Percentiles rank a stretch among this genome's conserved stretches.
Conservation (phyloP, 2,329 filamentous ascomycete genomes). For the Phaeomoniella chlamydospora region DNA sequence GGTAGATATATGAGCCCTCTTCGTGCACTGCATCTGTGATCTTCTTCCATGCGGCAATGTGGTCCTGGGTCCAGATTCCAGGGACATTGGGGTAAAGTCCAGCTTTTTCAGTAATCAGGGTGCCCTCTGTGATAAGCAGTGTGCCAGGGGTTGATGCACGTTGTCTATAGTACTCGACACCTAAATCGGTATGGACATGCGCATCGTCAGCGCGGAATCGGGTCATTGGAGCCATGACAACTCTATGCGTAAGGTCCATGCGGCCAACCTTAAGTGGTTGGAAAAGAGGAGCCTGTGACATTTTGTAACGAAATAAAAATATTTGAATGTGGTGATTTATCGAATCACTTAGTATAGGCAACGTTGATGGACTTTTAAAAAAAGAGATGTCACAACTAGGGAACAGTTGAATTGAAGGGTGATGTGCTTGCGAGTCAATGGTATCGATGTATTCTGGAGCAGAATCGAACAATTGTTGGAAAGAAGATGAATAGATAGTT, state of each 20-base stretch:
- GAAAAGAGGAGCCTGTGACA: background rate
- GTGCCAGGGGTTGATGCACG: constrained; percentile 38
- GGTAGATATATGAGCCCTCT: constrained; percentile 45
- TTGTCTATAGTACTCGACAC: constrained; percentile 39
- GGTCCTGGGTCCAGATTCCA: constrained; percentile 15
- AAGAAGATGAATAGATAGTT: too few relatives aligned
- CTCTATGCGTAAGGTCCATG: constrained; percentile 25
- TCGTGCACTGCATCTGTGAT: constrained; percentile 49
- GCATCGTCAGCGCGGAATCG: constrained; percentile 35
- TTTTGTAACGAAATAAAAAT: background rate
- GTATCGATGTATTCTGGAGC: too few relatives aligned
- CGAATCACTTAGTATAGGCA: too few relatives aligned
- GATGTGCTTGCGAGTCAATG: too few relatives aligned
- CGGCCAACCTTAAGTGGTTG: constrained; percentile 26
- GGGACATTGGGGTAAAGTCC: constrained; percentile 13
- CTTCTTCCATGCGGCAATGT: constrained; percentile 45
- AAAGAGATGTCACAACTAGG: too few relatives aligned
- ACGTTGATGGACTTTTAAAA: too few relatives aligned
- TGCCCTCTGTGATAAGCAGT: constrained; percentile 44
- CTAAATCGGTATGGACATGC: constrained; percentile 29
- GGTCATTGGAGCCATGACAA: constrained; percentile 46
- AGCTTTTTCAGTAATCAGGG: constrained; percentile 31
- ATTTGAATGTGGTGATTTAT: too few relatives aligned
- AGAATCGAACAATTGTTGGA: too few relatives aligned
- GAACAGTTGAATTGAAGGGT: too few relatives aligned